Percentiles rank a stretch among this genome's conserved stretches.
Evolutionary conservation across 2,329 filamentous ascomycete genomes (phyloP).

Genomic region (Fusarium transvaalense): DNA sequence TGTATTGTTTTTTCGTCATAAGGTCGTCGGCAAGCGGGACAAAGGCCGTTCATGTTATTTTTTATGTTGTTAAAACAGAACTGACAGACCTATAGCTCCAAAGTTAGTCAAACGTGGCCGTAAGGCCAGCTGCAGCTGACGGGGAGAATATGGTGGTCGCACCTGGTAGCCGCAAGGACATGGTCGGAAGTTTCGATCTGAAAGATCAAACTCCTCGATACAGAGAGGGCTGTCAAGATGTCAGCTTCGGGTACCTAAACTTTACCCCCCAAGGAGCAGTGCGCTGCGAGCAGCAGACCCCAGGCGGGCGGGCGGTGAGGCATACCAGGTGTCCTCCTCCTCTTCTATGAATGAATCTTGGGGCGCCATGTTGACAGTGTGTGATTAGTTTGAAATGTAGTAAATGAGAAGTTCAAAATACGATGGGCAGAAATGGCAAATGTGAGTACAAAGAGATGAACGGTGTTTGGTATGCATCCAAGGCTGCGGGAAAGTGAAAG

Average conservation of each 20-base stretch:
- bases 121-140: slow-evolving; percentile 7
- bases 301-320: slow-evolving; percentile 19
- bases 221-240: slow-evolving; percentile 82
- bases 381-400: slow-evolving; percentile 40
- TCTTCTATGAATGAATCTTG: slow-evolving; percentile 80
- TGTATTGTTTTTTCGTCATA: slow-evolving; percentile 98
- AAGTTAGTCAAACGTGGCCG: slow-evolving; percentile 46
- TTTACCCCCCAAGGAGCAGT: slow-evolving; percentile 37
- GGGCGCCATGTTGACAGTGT: slow-evolving; percentile 67
- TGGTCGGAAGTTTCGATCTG: slow-evolving; percentile 95
- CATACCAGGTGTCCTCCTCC: slow-evolving; percentile 77
- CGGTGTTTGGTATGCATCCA: slow-evolving; percentile 47
- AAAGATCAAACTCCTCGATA: slow-evolving; percentile 98
- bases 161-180: slow-evolving; percentile 99
- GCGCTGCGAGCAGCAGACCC: slow-evolving; percentile 23
- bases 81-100: slow-evolving; percentile 83
- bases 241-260: slow-evolving; percentile 44
- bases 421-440: slow-evolving; percentile 38
- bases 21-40: slow-evolving; percentile 93
- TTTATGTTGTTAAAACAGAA: slow-evolving; percentile 99
- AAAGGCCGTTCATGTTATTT: slow-evolving; percentile 96
- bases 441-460: slow-evolving; percentile 45
- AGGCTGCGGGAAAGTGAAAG: slow-evolving; percentile 50
- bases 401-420: slow-evolving; percentile 38
- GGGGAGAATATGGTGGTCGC: slow-evolving; percentile 44